Percentiles rank a stretch among this genome's conserved stretches.
phyloP scores from a whole-genome alignment of 2,329 filamentous ascomycete genomes.

The Fusarium tanahbumbuense region DNA sequence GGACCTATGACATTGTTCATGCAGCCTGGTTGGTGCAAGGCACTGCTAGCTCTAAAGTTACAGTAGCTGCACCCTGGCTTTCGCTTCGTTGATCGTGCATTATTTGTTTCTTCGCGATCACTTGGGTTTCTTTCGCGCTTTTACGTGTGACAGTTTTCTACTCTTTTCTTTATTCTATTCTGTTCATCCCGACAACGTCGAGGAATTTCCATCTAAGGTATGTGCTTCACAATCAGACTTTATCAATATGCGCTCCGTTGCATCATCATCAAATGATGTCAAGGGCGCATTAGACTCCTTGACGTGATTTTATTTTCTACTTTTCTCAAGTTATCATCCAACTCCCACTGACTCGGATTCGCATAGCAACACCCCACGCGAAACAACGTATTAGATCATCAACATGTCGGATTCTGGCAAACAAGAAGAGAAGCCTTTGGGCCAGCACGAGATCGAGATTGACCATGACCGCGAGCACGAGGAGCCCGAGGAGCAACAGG shows the following conservation, averaged over 20 bases:
- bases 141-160: background rate
- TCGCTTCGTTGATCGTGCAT: constrained; percentile 28
- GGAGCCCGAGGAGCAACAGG: constrained; percentile 46
- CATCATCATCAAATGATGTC: constrained; percentile 22
- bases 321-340: constrained; percentile 8
- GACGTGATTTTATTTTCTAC: background rate
- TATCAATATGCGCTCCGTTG: constrained; percentile 1
- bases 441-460: constrained; percentile 44
- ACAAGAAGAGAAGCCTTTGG: constrained; percentile 47
- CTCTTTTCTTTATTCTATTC: background rate
- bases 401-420: constrained; percentile 52
- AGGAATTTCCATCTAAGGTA: constrained; percentile 15
- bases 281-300: constrained; percentile 17
- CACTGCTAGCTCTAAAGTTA: constrained; percentile 3
- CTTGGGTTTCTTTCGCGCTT: constrained; percentile 4
- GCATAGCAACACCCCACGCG: constrained; percentile 11
- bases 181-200: background rate
- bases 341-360: constrained; percentile 21
- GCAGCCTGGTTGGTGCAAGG: constrained; percentile 14
- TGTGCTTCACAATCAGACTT: background rate
- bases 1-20: constrained; percentile 15
- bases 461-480: constrained; percentile 43
- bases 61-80: constrained; percentile 21
- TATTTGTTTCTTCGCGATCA: constrained; percentile 20
- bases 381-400: constrained; percentile 7